Evolutionary conservation across 139 green algal genomes (phyloP).

Genomic region (Eudorina sp.): DNA sequence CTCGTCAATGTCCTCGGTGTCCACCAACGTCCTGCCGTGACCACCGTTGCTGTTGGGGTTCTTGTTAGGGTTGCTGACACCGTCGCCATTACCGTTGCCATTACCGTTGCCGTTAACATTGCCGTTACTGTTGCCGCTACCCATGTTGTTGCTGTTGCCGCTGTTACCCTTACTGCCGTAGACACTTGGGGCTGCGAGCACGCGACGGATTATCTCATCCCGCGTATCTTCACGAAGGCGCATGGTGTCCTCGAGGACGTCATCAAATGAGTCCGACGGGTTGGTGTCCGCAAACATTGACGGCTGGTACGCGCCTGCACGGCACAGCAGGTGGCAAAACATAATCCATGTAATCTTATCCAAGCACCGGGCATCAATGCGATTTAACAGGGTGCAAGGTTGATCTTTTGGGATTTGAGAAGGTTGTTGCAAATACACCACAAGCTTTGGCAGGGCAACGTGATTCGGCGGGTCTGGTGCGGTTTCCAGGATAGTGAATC

Average conservation of each 20-base stretch:
- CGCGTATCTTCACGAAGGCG: background rate
- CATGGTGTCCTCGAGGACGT: background rate
- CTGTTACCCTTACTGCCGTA: background rate
- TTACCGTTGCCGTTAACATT: background rate
- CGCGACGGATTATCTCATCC: background rate
- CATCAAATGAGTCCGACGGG: background rate
- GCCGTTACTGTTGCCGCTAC: background rate
- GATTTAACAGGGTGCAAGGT: no score
- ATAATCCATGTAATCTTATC: no score
- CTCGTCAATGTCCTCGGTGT: background rate
- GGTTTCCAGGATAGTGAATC: no score
- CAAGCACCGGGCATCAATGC: no score
- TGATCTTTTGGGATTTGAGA: no score
- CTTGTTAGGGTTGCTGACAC: background rate
- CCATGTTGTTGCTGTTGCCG: background rate
- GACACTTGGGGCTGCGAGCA: background rate
- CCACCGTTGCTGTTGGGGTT: background rate
- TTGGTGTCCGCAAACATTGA: background rate
- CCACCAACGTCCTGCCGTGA: background rate
- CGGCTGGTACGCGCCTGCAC: background rate
- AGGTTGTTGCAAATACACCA: no score
- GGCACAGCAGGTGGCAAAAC: no score
- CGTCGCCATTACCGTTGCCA: background rate
- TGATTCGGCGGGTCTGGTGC: no score
- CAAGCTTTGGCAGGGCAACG: no score